Percentiles rank a stretch among this genome's conserved stretches.
Conservation (phyloP, 2,329 filamentous ascomycete species). For the Hysterium pulicare region DNA sequence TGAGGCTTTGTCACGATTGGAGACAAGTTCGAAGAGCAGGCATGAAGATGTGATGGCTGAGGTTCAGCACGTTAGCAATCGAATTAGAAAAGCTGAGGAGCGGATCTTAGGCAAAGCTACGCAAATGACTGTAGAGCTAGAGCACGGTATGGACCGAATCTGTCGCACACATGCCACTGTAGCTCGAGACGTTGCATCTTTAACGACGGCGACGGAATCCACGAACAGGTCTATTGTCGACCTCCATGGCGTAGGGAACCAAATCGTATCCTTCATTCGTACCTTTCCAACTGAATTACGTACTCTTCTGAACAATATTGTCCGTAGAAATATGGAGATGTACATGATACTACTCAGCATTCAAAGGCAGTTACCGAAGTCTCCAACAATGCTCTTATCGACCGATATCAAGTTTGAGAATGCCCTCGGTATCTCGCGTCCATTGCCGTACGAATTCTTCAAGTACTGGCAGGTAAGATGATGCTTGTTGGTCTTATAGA, state of each 20-base stretch:
- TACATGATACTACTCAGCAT: background rate
- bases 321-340: background rate
- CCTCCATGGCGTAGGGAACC: no score
- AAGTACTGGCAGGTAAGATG: background rate
- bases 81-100: background rate
- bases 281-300: background rate
- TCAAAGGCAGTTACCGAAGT: background rate
- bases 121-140: background rate
- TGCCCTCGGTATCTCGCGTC: background rate
- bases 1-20: slow-evolving; percentile 3
- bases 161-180: no score
- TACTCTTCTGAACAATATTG: background rate
- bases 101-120: background rate
- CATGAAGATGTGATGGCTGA: background rate
- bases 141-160: no score
- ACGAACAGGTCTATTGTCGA: background rate
- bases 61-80: no score
- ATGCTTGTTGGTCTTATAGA: no score
- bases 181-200: no score
- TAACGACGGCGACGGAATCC: no score
- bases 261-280: background rate
- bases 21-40: background rate
- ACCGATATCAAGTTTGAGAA: background rate
- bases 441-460: slow-evolving; percentile 1
- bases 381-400: background rate